A percentile compares a stretch with the other conserved stretches of the same genome.
These are phyloP conservation scores for Claviceps sp. DNA, from an alignment of 2,329 filamentous ascomycete genomes.

Conservation along the genomic window DNA sequence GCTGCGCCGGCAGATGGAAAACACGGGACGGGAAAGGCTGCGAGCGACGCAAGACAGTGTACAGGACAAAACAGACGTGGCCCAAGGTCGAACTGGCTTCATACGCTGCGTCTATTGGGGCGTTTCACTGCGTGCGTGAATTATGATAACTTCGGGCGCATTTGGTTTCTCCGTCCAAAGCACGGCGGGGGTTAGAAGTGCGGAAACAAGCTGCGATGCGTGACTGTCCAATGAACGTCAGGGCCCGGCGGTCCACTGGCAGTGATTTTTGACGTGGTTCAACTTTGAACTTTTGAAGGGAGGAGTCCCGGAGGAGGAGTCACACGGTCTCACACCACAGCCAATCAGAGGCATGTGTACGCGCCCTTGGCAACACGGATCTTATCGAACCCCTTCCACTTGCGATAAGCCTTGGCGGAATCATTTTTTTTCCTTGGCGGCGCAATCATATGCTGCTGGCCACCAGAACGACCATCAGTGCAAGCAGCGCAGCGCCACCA, in stretches of 20 bases:
- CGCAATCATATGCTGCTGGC: background rate
- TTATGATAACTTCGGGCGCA: constrained; percentile 14
- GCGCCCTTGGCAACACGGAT: background rate
- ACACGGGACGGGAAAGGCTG: constrained; percentile 9
- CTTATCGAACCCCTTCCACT: constrained; percentile 1
- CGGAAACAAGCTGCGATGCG: background rate
- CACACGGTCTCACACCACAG: background rate
- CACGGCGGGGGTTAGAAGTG: constrained; percentile 10
- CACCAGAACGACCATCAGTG: background rate
- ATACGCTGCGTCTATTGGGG: constrained; percentile 12
- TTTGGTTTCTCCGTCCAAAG: constrained; percentile 3
- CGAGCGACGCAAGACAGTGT: constrained; percentile 5
- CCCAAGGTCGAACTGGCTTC: constrained; percentile 13
- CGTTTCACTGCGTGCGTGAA: constrained; percentile 12
- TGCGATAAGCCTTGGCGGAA: constrained; percentile 1
- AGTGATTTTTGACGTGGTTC: background rate
- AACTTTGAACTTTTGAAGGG: background rate
- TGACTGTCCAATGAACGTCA: constrained; percentile 2
- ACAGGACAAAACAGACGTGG: constrained; percentile 4
- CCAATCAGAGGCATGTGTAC: background rate
- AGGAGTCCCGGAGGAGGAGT: background rate
- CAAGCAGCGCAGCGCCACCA: background rate
- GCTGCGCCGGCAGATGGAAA: constrained; percentile 12
- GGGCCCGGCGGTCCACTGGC: background rate
- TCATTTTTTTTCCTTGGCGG: constrained; percentile 1